Conservation (phyloP, 2,329 filamentous ascomycete species). For the Simplicillium sp. region DNA sequence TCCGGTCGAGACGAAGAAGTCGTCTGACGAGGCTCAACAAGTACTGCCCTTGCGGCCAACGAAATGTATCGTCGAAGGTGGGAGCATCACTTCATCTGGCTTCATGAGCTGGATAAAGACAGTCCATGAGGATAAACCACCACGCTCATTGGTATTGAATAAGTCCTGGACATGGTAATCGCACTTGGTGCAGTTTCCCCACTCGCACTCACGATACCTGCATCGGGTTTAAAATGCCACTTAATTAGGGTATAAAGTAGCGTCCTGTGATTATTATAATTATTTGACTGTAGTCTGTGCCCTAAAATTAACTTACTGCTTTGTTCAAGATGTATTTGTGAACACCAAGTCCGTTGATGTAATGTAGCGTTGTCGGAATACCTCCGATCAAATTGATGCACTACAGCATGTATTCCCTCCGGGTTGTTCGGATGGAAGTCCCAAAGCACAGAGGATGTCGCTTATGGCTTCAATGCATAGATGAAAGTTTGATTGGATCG, state of each 20-base stretch:
- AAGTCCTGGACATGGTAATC: slow-evolving; percentile 33
- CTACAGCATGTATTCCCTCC: slow-evolving; percentile 38
- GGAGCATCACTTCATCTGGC: slow-evolving; percentile 51
- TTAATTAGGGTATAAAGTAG: too few species aligned
- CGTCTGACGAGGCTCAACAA: slow-evolving; percentile 52
- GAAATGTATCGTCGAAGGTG: slow-evolving; percentile 61
- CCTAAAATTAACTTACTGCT: slow-evolving; percentile 1
- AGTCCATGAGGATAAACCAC: slow-evolving; percentile 52
- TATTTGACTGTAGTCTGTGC: too few species aligned
- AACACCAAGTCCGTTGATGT: slow-evolving; percentile 34
- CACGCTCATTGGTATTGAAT: not conserved
- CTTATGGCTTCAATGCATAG: slow-evolving; percentile 34
- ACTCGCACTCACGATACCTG: slow-evolving; percentile 33
- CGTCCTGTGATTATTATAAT: too few species aligned
- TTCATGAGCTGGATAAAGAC: slow-evolving; percentile 54
- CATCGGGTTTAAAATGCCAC: slow-evolving; percentile 37
- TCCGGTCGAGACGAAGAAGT: slow-evolving; percentile 55
- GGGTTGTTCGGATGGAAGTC: slow-evolving; percentile 26
- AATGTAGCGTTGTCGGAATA: slow-evolving; percentile 33
- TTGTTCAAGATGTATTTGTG: slow-evolving; percentile 38
- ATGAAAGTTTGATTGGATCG: slow-evolving; percentile 38
- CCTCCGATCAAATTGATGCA: slow-evolving; percentile 41
- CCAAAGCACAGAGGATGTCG: slow-evolving; percentile 30
- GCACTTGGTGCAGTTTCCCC: slow-evolving; percentile 21
- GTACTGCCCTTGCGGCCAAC: slow-evolving; percentile 56